phyloP scores from a whole-genome alignment of 2,329 filamentous ascomycete genomes.

The Aspergillus fumigatus region DNA sequence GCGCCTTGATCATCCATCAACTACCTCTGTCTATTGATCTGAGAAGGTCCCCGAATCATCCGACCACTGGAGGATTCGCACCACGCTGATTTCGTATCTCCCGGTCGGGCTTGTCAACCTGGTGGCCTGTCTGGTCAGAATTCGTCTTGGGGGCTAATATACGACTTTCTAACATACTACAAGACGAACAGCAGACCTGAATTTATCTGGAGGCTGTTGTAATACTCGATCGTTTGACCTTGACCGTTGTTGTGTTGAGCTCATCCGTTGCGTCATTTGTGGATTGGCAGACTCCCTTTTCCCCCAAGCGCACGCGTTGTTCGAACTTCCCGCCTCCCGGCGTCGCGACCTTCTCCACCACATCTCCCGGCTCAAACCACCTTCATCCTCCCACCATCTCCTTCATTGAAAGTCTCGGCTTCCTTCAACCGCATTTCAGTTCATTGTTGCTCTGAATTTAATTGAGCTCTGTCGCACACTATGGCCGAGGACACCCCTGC shows the following conservation, averaged over 20 bases:
- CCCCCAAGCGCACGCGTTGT: slow-evolving; percentile 23
- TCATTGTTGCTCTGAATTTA: slow-evolving; percentile 11
- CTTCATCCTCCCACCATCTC: slow-evolving; percentile 18
- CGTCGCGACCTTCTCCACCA: slow-evolving; percentile 27
- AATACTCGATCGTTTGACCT: slow-evolving; percentile 2
- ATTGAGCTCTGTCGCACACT: slow-evolving; percentile 20
- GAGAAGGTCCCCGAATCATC: background rate
- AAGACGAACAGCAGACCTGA: background rate
- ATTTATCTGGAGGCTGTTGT: background rate
- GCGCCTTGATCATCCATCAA: background rate
- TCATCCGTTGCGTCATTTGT: slow-evolving; percentile 21
- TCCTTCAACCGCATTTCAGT: slow-evolving; percentile 9
- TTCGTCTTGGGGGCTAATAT: background rate
- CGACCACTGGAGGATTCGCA: background rate
- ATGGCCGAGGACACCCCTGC: slow-evolving; percentile 39
- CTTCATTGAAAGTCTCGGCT: slow-evolving; percentile 7
- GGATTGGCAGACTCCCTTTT: slow-evolving; percentile 12
- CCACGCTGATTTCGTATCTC: background rate
- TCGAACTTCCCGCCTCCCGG: slow-evolving; percentile 25
- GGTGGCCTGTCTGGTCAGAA: background rate
- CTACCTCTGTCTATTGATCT: background rate
- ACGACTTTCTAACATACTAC: background rate
- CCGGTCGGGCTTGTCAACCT: background rate
- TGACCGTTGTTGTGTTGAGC: slow-evolving; percentile 9
- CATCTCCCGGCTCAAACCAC: slow-evolving; percentile 23